Evolutionary conservation across 2,329 filamentous ascomycete genomes (phyloP), one percentile per base, ranked within the genome.

Genomic region (Colletotrichum costaricense): DNA sequence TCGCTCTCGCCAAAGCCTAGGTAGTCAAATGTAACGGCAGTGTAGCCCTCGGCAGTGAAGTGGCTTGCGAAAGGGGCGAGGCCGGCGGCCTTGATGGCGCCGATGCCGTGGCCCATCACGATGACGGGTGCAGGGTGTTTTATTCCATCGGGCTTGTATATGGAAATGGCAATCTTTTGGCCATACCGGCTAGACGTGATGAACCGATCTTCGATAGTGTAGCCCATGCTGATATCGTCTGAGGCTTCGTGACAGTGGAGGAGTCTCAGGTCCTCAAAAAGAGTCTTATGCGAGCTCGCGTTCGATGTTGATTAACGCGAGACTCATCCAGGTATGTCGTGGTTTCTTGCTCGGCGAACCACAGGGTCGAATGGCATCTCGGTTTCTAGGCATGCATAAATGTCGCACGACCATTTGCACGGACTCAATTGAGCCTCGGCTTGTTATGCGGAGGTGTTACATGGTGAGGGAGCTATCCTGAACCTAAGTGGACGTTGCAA

Each of bases 81-180:
- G 24, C 69, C 69, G 14, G 69, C 69, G n/a, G 69, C 69, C 35
- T 72, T 72, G 52, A 69, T 72, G 22, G 69, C 69, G 9, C 66
- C 65, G 30, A 72, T 69, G 14, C 69, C 69, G 30, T 69, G 69
- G 7, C 65, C 69, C 69, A 72, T 72, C 8, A 72, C 69, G 12
- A 72, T 28, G 1, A 59, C 69, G 1, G 69, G 69, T 26, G 33
- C 30, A 9, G 65, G 54, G 0, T 16, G 65, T 4, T 58, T 58
- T 3, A 58, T 11, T 22, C 65, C 69, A 42, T 72, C 65, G n/a
- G 69, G 65, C 26, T 64, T 69, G 33, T 72, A 72, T n/a, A 72
- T 69, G 1, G 69, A 72, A 12, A 72, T 22, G 3, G 65, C 59
- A 28, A 72, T 64, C 8, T 69, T 72, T 12, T 58, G 54, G 11